These are phyloP conservation scores for Microbotryum lychnidis-dioicae DNA, from an alignment of 1,284 basidiomycete genomes.

Conservation along the genomic window DNA sequence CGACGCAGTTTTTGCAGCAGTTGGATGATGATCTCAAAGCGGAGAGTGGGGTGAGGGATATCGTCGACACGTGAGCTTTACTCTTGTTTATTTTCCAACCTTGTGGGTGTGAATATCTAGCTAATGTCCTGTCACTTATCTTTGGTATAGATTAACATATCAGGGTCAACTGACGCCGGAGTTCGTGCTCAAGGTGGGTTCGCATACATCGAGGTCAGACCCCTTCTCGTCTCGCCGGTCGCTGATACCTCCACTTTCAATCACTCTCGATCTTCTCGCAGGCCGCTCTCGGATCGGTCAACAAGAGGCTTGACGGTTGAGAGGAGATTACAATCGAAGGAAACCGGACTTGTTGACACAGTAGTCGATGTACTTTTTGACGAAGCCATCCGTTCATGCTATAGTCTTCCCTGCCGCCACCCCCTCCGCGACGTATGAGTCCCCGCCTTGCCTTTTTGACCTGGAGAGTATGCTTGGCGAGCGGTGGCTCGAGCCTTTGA, in stretches of 20 bases:
- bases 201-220: background rate
- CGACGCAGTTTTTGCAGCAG: conserved; percentile 22
- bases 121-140: background rate
- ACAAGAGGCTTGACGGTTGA: conserved; percentile 13
- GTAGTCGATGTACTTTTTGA: background rate
- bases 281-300: conserved; percentile 14
- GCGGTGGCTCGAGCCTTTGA: too few species aligned
- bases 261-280: background rate
- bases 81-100: too few species aligned
- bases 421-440: background rate
- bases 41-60: conserved; percentile 23
- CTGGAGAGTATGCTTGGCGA: too few species aligned
- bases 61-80: conserved; percentile 15
- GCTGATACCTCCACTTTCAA: background rate
- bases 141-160: conserved; percentile 6
- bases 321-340: background rate
- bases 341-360: background rate
- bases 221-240: background rate
- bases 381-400: background rate
- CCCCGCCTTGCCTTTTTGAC: too few species aligned
- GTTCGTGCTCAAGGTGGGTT: conserved; percentile 17
- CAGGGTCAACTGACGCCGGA: conserved; percentile 8
- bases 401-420: background rate
- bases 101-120: background rate
- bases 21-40: conserved; percentile 30